Conservation (phyloP, 2,329 filamentous ascomycete species). For the Botryosphaeria dothidea region DNA sequence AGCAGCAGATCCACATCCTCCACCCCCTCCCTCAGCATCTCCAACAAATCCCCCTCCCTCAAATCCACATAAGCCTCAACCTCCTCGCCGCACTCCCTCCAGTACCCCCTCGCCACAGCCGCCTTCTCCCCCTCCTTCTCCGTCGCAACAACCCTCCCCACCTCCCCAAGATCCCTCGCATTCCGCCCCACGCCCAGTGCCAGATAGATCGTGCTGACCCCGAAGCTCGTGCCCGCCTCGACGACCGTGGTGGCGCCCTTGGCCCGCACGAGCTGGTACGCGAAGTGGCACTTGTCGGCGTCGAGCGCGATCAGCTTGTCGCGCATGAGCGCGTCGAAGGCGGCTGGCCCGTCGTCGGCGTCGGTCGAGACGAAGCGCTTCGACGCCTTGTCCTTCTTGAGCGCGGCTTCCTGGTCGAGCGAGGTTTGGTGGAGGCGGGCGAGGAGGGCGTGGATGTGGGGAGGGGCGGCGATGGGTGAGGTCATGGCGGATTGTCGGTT, state of each 20-base stretch:
- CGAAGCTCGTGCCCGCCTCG: constrained; percentile 63
- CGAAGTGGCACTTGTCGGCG: constrained; percentile 57
- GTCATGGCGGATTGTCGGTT: no score
- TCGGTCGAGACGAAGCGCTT: neutral
- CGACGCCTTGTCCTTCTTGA: neutral
- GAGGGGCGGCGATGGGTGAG: constrained; percentile 1
- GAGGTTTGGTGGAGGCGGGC: neutral
- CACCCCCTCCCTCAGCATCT: constrained; percentile 56
- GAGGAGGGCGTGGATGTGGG: constrained; percentile 13
- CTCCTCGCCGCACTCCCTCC: constrained; percentile 52
- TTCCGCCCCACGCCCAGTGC: constrained; percentile 59
- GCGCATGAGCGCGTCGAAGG: constrained; percentile 23
- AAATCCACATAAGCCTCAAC: constrained; percentile 57
- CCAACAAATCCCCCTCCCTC: constrained; percentile 57
- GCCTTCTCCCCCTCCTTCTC: constrained; percentile 61
- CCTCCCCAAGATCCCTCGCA: constrained; percentile 29
- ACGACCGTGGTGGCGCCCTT: constrained; percentile 55
- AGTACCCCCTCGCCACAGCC: constrained; percentile 50
- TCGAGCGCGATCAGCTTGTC: constrained; percentile 64
- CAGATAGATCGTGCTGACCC: constrained; percentile 64
- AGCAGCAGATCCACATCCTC: constrained; percentile 58
- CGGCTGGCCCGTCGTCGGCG: neutral
- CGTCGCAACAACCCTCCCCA: constrained; percentile 58
- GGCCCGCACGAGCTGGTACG: constrained; percentile 56
- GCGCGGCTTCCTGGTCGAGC: constrained; percentile 7